Base-by-base conservation (phyloP, 2,329 filamentous ascomycete species). In the Botryotinia globosa region DNA sequence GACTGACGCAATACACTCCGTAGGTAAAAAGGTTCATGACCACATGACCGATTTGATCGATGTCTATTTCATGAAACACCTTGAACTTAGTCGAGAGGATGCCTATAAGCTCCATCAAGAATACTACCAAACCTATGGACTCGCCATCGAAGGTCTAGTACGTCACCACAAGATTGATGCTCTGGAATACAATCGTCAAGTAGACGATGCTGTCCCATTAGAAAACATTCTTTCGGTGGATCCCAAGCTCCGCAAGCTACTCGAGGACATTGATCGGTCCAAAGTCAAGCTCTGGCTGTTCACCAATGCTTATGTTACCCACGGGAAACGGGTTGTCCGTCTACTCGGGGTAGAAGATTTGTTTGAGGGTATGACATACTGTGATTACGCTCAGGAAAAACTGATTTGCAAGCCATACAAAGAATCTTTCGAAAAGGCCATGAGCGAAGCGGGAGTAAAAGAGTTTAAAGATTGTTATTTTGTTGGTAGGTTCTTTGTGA, bases 71-170 rank as follows among this genome's bases (percentile, higher is more conserved):
- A 81, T 85, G 68, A 85, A 85, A 70, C 94, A 98, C 81, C 88
- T 98, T 6, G 88, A 90, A 34, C 85, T 98, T 3, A 86, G 88
- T 1, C 85, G 86, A 77, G 87, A 93, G 71, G 95, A 98, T 73
- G 96, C 96, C n/a, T 89, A 89, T 74, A 88, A 91, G 78, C 88
- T 99, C 39, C 96, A 98, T 82, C 87, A 90, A 81, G 92, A 94
- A 78, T 99, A 99, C 85, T 99, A 98, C 85, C 91, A 90, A 79
- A 94, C 93, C 81, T 99, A 99, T 81, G 96, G 97, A 44, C 89
- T 99, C n/a, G 96, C 96, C 44, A 97, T 99, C 76, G 94, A 98
- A 83, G 96, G 96, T 1, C 87, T 99, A 1, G 93, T 97, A 54
- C 90, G 94, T 16, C 92, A 98, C 83, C 96, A 99, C 84, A 90